A percentile compares a stretch with the other conserved stretches of the same genome.
Evolutionary conservation across 345 rosid genomes (phyloP).

Genomic region (Ricinus communis): DNA sequence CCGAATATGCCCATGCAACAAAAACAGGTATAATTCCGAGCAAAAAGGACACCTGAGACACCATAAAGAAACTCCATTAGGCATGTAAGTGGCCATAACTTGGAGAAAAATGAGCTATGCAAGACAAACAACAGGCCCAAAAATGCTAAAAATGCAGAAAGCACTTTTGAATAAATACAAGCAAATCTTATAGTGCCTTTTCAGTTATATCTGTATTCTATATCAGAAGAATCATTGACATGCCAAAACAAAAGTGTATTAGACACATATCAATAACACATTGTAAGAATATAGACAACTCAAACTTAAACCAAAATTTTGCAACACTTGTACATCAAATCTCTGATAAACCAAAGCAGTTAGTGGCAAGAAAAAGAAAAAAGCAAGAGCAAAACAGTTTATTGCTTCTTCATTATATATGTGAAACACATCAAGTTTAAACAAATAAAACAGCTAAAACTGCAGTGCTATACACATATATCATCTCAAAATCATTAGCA

Average conservation of each 20-base stretch:
- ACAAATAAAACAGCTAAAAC: neutral
- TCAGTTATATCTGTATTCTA: neutral
- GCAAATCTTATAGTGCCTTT: neutral
- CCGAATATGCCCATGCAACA: slow-evolving; percentile 89
- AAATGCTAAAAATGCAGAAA: neutral
- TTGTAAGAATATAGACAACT: neutral
- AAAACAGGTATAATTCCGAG: slow-evolving; percentile 79
- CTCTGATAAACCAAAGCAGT: neutral
- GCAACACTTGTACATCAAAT: neutral
- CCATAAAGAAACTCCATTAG: slow-evolving; percentile 16
- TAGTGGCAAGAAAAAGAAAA: neutral
- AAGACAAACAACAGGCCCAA: neutral
- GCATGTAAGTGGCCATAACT: neutral
- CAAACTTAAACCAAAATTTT: too few relatives aligned
- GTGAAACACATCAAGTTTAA: neutral
- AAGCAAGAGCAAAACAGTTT: neutral
- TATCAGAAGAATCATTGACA: neutral
- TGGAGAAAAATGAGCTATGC: neutral
- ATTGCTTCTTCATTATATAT: neutral
- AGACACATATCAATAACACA: neutral
- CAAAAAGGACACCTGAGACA: slow-evolving; percentile 77
- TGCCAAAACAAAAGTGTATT: neutral
- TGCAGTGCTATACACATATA: neutral
- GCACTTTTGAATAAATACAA: neutral
- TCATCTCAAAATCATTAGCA: neutral